phyloP scores from a whole-genome alignment of 2,329 filamentous ascomycete species.

The Sporothrix schenckii region DNA sequence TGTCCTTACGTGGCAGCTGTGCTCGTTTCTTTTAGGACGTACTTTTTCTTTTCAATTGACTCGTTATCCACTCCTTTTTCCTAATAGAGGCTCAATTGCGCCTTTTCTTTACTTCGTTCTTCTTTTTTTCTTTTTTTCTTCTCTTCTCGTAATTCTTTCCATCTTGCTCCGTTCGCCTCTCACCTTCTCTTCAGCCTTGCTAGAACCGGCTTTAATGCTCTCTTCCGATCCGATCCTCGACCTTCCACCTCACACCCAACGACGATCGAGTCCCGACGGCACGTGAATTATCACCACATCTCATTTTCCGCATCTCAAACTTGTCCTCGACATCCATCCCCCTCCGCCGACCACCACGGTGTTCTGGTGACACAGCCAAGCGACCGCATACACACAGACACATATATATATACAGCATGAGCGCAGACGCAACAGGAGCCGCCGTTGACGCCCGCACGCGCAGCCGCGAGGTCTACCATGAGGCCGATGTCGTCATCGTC shows the following conservation, averaged over 20 bases:
- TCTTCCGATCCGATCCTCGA: conserved; percentile 1
- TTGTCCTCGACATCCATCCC: not conserved
- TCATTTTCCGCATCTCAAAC: not conserved
- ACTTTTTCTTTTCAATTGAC: not conserved
- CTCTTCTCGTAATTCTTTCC: not conserved
- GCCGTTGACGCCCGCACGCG: conserved; percentile 38
- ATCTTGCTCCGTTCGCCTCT: not conserved
- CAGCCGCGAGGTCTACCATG: conserved; percentile 59
- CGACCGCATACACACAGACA: not conserved
- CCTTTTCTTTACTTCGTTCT: not conserved
- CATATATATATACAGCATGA: conserved; percentile 8
- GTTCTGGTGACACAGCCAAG: not conserved
- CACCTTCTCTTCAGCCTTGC: not conserved
- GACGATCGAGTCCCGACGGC: not conserved
- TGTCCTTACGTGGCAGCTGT: not conserved
- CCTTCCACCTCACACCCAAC: not conserved
- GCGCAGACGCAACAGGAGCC: conserved; percentile 5
- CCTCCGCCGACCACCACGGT: not conserved
- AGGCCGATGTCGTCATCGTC: conserved; percentile 84
- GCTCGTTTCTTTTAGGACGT: not conserved
- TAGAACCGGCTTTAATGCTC: not conserved
- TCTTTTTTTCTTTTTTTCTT: not conserved
- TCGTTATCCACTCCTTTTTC: not conserved
- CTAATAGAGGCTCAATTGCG: not conserved
- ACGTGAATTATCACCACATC: conserved; percentile 3